Evolutionary conservation across 2,329 filamentous ascomycete genomes (phyloP), one percentile per base, ranked within the genome.

Genomic region (Chaetomium sp.): DNA sequence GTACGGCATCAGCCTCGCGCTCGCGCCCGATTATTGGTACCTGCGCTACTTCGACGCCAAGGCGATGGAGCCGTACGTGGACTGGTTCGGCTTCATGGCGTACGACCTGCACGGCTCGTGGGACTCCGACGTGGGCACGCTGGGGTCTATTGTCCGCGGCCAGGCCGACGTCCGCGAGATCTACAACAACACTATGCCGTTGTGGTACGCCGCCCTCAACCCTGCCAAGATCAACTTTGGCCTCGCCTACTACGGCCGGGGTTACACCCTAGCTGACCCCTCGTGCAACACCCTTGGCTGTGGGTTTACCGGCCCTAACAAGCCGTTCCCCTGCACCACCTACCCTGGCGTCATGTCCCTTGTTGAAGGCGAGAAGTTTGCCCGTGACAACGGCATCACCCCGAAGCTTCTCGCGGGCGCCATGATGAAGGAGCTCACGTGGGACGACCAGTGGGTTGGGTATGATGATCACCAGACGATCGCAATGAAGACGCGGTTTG

Each of bases 51-150:
- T 80, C 29, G 75, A 80, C 42, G 65, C 72, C 0, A 74, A 72
- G 27, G 75, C 65, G 0, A 77, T 82, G 74, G 70, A 79, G 59
- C 66, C 67, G 0, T 75, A 75, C 27, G 75, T 80, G 0, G 75
- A 80, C 62, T 78, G 70, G 25, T 76, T 79, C 21, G 73, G 73
- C 2, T 73, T 79, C 55, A 79, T 79, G 76, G 63, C 74, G 0
- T 80, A 79, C 47, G 79, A 79, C 63, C 73, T 81, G 0, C 79
- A 82, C 63, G 78, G 78, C 2, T 72, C 70, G 3, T 81, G 78
- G 78, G 80, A 83, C 64, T 65, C 65, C 0, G 70, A 75, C 13
- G 70, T 75, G 0, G 65, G 74, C 1, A 70, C 69, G 1, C 57
- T 42, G 16, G 38, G 38, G 1, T 42, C 38, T 7, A 42, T 42